Evolutionary conservation across 495 filamentous ascomycete genomes (phyloP), one percentile per base, ranked within the genome.

Genomic region (Penicillium verhagenii): DNA sequence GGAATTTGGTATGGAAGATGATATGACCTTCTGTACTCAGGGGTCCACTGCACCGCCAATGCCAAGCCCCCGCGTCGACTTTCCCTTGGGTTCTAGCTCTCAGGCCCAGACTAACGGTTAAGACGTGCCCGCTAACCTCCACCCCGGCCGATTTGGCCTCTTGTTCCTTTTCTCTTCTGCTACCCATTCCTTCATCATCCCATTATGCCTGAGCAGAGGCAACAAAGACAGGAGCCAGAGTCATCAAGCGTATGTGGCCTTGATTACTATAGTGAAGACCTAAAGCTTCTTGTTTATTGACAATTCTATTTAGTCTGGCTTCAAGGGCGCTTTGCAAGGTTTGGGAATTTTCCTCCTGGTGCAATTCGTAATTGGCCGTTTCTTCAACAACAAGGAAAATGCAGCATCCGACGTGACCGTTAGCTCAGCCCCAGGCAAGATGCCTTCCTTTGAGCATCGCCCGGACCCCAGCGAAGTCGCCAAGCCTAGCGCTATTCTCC

Each of bases 401-500:
- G 72, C 78, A 2, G 65, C 65, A 11, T 65, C 79, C 29, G 61
- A 56, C 31, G 75, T 68, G 43, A 76, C 80, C 47, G 31, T 11
- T 4, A 38, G 49, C 25, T 13, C 33, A n/a, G 46, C 28, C 58
- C 68, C 81, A 56, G 70, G 69, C 47, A 72, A 68, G 14, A 81
- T 92, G 35, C 86, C 90, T 14, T 71, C 84, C 20, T 95, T 85
- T 65, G 72, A 76, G 33, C 79, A 84, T 55, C 84, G 90, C 54
- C 86, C 87, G 14, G 57, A 74, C 49, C 72, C 61, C 25, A 74
- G 83, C 58, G 72, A 86, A 57, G 84, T 86, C 50, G 79, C 84
- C 37, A 64, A 79, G 26, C 94, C 90, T 74, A 91, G 80, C 66
- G n/a, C n/a, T n/a, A 69, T 77, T 19, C 73, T 94, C 48, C 93